Evolutionary conservation across 306 rosid species (phyloP).

Genomic region (Cicer arietinum): DNA sequence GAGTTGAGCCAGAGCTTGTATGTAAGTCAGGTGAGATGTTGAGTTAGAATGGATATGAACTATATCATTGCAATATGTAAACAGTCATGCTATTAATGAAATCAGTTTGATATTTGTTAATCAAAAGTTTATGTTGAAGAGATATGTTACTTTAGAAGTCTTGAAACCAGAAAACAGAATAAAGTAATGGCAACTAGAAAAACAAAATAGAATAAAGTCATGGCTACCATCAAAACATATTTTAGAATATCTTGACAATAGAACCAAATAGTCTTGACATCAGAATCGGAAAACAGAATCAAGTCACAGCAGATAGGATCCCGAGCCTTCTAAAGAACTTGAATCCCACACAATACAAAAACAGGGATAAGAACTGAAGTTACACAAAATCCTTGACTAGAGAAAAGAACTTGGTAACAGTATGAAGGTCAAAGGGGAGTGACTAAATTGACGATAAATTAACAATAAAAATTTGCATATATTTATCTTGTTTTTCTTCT

Average conservation of each 20-base stretch:
- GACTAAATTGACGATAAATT: no score
- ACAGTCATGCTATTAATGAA: background rate
- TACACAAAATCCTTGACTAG: no score
- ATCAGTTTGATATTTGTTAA: background rate
- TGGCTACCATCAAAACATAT: background rate
- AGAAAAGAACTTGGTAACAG: no score
- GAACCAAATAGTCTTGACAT: background rate
- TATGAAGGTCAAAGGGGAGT: no score
- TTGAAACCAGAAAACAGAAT: background rate
- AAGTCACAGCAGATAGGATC: no score
- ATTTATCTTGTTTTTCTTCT: no score
- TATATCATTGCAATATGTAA: background rate
- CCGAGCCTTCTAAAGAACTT: no score
- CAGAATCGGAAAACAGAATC: background rate
- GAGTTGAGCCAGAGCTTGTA: no score
- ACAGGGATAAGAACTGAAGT: no score
- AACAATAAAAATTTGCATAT: no score
- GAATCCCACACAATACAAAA: no score
- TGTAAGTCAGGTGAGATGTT: background rate
- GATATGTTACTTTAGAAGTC: background rate
- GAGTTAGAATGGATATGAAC: background rate
- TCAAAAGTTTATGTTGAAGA: background rate
- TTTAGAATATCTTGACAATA: background rate
- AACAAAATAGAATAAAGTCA: background rate
- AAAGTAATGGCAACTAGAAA: background rate